Conservation (phyloP, 2,329 filamentous ascomycete genomes). For the Stagonosporopsis cucurbitacearum region DNA sequence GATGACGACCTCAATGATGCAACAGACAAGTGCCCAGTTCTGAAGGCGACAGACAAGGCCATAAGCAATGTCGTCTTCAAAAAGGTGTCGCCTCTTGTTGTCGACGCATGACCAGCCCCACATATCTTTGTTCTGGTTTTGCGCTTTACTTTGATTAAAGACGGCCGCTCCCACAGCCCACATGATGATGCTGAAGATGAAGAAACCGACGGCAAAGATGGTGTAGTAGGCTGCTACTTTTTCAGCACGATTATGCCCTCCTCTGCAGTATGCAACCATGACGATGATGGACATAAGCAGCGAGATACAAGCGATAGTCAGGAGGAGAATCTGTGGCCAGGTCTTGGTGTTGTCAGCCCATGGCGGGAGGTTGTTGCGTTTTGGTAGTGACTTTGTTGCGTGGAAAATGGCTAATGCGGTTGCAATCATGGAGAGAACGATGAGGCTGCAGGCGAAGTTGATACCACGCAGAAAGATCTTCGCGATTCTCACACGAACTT, state of each 20-base stretch:
- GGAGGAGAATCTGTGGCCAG: slow-evolving; percentile 89
- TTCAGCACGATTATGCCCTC: slow-evolving; percentile 86
- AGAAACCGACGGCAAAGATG: slow-evolving; percentile 89
- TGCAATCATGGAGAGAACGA: slow-evolving; percentile 88
- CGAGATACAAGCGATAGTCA: slow-evolving; percentile 80
- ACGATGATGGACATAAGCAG: slow-evolving; percentile 79
- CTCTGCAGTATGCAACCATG: slow-evolving; percentile 84
- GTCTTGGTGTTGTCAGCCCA: slow-evolving; percentile 81
- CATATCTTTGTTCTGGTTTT: slow-evolving; percentile 80
- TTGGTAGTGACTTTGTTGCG: slow-evolving; percentile 75
- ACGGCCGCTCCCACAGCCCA: slow-evolving; percentile 88
- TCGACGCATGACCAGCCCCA: slow-evolving; percentile 99
- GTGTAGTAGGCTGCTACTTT: slow-evolving; percentile 97
- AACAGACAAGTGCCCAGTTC: slow-evolving; percentile 96
- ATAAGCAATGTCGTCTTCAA: slow-evolving; percentile 83
- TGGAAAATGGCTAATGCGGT: slow-evolving; percentile 94
- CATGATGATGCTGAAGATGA: slow-evolving; percentile 89
- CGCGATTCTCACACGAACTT: slow-evolving; percentile 86
- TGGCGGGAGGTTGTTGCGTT: slow-evolving; percentile 79
- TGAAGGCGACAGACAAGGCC: slow-evolving; percentile 89
- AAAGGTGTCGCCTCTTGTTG: slow-evolving; percentile 80
- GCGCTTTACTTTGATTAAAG: slow-evolving; percentile 78
- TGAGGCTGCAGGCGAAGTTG: slow-evolving; percentile 96
- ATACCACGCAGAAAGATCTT: slow-evolving; percentile 95
- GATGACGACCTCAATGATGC: slow-evolving; percentile 94